A percentile compares a stretch with the other conserved stretches of the same genome.
Evolutionary conservation across 2,329 filamentous ascomycete genomes (phyloP).

Genomic region (Venturia nashicola): DNA sequence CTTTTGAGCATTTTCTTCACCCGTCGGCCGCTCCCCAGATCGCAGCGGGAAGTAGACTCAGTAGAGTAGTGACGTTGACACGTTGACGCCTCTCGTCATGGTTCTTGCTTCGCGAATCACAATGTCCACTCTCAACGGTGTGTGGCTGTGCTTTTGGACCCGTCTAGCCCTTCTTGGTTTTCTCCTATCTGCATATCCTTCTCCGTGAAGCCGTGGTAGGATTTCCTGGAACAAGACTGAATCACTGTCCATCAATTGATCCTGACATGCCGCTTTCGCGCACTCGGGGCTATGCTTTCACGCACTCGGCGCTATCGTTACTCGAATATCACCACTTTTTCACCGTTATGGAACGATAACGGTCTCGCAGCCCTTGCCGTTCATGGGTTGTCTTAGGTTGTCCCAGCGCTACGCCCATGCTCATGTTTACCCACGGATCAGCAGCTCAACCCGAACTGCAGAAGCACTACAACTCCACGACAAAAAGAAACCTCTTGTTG

Average conservation of each 20-base stretch:
- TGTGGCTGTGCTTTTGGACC: neutral
- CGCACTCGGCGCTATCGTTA: too few species aligned
- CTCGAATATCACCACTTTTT: too few species aligned
- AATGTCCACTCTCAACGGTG: neutral
- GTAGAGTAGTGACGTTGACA: neutral
- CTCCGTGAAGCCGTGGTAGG: neutral
- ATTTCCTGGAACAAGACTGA: neutral
- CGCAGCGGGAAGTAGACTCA: neutral
- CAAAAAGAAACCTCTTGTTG: too few species aligned
- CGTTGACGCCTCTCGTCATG: neutral
- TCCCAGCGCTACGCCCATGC: too few species aligned
- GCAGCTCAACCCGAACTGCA: too few species aligned
- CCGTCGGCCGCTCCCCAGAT: neutral
- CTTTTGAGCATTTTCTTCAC: neutral
- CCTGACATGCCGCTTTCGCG: neutral
- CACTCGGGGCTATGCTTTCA: too few species aligned
- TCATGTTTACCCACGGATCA: too few species aligned
- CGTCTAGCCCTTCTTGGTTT: neutral
- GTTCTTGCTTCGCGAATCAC: neutral
- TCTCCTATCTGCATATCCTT: neutral
- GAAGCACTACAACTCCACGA: too few species aligned
- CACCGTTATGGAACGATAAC: too few species aligned
- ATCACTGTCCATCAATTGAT: neutral
- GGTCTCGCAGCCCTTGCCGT: too few species aligned
- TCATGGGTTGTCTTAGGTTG: too few species aligned